A percentile compares a stretch with the other conserved stretches of the same genome.
phyloP scores from a whole-genome alignment of 441 rosid genomes.

The Biscutella laevigata region DNA sequence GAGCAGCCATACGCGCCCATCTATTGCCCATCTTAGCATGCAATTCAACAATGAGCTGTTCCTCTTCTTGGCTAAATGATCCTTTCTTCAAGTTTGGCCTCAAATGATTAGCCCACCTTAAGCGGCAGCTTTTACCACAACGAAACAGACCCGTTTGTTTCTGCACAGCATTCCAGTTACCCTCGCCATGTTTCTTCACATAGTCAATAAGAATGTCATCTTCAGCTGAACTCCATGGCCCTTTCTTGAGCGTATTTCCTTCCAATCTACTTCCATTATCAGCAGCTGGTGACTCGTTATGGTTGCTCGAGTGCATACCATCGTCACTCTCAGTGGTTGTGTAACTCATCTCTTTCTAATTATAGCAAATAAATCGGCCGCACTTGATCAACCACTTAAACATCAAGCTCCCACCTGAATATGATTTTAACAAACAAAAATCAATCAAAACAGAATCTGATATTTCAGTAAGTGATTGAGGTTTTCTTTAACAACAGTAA shows the following conservation, averaged over 20 bases:
- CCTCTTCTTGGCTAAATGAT: slow-evolving; percentile 84
- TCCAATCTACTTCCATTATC: slow-evolving; percentile 44
- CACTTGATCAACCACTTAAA: slow-evolving; percentile 32
- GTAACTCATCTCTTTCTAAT: slow-evolving; percentile 55
- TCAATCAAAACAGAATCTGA: neutral
- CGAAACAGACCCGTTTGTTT: slow-evolving; percentile 78
- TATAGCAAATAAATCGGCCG: slow-evolving; percentile 29
- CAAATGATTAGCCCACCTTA: slow-evolving; percentile 94
- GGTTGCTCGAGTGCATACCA: too few species aligned
- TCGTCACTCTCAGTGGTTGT: slow-evolving; percentile 56
- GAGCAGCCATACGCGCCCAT: slow-evolving; percentile 99
- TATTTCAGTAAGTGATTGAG: too few species aligned
- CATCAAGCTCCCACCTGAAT: slow-evolving; percentile 31
- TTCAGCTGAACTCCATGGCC: slow-evolving; percentile 95
- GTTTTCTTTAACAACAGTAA: too few species aligned
- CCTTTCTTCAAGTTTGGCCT: slow-evolving; percentile 97
- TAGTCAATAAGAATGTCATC: slow-evolving; percentile 76
- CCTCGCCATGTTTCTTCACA: slow-evolving; percentile 86
- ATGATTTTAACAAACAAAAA: slow-evolving; percentile 19
- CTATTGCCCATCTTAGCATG: slow-evolving; percentile 96
- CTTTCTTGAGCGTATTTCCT: slow-evolving; percentile 63
- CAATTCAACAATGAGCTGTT: slow-evolving; percentile 68
- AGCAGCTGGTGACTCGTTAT: slow-evolving; percentile 38
- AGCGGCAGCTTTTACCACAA: slow-evolving; percentile 90
- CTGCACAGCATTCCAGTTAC: too few species aligned